Conservation (phyloP, 1,139 yeast species). For the Sugiyamaella neomexicana region DNA sequence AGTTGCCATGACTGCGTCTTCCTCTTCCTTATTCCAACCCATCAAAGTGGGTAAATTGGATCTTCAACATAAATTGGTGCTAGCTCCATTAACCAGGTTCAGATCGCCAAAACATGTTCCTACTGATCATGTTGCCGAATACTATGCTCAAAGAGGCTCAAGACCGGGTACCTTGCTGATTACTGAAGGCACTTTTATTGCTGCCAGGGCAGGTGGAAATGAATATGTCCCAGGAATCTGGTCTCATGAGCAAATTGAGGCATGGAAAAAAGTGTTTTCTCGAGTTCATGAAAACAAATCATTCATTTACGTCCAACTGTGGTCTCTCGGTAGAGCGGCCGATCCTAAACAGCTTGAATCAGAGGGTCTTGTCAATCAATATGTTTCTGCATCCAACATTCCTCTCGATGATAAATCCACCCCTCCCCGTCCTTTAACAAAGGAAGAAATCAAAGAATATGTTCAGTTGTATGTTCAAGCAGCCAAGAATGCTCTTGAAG, state of each 20-base stretch:
- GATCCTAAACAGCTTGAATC: conserved; percentile 18
- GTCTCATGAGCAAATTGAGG: conserved; percentile 44
- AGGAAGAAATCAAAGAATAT: conserved; percentile 44
- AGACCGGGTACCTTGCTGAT: conserved; percentile 52
- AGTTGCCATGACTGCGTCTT: conserved; percentile 1
- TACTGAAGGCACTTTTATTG: conserved; percentile 48
- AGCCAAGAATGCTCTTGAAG: conserved; percentile 49
- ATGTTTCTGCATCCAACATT: conserved; percentile 36
- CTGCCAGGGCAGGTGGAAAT: conserved; percentile 41
- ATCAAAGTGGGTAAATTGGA: conserved; percentile 33
- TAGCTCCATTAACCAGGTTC: conserved; percentile 57
- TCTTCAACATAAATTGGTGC: conserved; percentile 47
- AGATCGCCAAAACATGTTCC: conserved; percentile 46
- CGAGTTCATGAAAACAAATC: conserved; percentile 44
- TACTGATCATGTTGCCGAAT: conserved; percentile 48
- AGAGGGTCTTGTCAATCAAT: conserved; percentile 29
- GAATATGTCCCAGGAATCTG: conserved; percentile 47
- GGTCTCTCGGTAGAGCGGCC: conserved; percentile 47
- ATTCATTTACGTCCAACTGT: conserved; percentile 43
- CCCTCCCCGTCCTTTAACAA: conserved; percentile 40
- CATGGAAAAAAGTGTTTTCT: conserved; percentile 43
- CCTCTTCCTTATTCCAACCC: conserved; percentile 32
- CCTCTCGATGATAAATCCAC: conserved; percentile 38
- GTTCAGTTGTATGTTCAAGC: conserved; percentile 44
- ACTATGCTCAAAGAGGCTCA: conserved; percentile 55